A percentile compares a stretch with the other conserved stretches of the same genome.
Evolutionary conservation across 495 filamentous ascomycete species (phyloP).

Genomic region (Lasiosphaeria miniovina): DNA sequence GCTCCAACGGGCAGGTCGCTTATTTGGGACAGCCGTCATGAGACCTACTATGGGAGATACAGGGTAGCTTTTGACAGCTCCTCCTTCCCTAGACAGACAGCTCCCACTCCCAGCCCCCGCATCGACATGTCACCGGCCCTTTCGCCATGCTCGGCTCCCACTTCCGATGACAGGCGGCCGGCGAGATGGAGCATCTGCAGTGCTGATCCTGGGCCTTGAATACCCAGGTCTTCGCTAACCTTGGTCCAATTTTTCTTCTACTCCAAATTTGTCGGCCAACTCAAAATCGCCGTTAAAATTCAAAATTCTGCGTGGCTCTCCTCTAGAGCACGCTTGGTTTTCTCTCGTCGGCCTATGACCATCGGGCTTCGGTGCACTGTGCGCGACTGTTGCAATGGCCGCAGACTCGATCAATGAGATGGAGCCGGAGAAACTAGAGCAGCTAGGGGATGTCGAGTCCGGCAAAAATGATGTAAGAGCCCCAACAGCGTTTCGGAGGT

Average conservation of each 20-base stretch:
- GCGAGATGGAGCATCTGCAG: not conserved
- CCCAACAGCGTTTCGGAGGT: not conserved
- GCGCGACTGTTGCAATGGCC: not conserved
- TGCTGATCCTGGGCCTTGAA: not conserved
- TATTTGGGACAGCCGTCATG: not conserved
- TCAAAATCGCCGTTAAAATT: not conserved
- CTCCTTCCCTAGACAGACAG: not conserved
- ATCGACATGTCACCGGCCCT: no score
- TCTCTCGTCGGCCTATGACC: not conserved
- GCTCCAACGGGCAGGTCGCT: constrained; percentile 1
- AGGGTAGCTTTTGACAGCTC: not conserved
- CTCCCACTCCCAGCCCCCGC: no score
- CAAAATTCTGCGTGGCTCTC: not conserved
- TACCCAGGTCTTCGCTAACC: not conserved
- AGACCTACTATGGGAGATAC: not conserved
- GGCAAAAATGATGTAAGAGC: constrained; percentile 13
- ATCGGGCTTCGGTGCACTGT: not conserved
- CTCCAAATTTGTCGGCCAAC: not conserved
- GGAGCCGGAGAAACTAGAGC: constrained; percentile 9
- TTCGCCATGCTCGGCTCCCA: no score
- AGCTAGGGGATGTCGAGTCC: constrained; percentile 6
- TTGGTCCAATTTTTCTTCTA: not conserved
- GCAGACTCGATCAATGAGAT: constrained; percentile 7
- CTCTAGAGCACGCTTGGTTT: not conserved
- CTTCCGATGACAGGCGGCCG: not conserved